Percentiles rank a stretch among this genome's conserved stretches.
These are phyloP conservation scores for Lomentospora prolificans DNA, from an alignment of 2,329 filamentous ascomycete species.

Conservation along the genomic window DNA sequence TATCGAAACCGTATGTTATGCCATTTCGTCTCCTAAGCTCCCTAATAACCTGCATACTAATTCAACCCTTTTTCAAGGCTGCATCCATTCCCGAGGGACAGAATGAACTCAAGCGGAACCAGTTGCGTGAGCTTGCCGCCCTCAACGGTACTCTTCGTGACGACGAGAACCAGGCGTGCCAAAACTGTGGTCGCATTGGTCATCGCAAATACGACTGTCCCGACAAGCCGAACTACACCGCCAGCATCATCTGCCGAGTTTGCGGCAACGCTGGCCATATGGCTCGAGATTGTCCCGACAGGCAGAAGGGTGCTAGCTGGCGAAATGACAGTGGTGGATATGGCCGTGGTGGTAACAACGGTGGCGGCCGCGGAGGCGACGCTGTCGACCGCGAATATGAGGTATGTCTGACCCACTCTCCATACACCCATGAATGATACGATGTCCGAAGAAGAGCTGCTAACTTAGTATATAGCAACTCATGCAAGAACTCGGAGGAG, in stretches of 20 bases:
- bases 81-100: slow-evolving; percentile 97
- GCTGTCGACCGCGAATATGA: slow-evolving; percentile 91
- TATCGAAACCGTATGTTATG: slow-evolving; percentile 78
- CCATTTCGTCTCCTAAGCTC: neutral
- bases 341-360: slow-evolving; percentile 44
- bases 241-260: slow-evolving; percentile 96
- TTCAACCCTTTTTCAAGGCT: slow-evolving; percentile 46
- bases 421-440: neutral
- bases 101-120: slow-evolving; percentile 97
- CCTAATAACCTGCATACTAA: neutral
- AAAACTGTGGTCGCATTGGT: slow-evolving; percentile 98
- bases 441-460: slow-evolving; percentile 15
- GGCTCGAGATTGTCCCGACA: slow-evolving; percentile 93
- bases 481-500: slow-evolving; percentile 91
- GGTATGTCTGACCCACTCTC: slow-evolving; percentile 44
- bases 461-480: slow-evolving; percentile 59
- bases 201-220: slow-evolving; percentile 99
- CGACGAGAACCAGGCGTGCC: slow-evolving; percentile 97
- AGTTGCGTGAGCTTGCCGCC: slow-evolving; percentile 91
- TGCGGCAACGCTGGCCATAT: slow-evolving; percentile 98
- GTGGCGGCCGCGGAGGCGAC: slow-evolving; percentile 62
- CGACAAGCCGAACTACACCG: slow-evolving; percentile 96
- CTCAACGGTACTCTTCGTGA: slow-evolving; percentile 98
- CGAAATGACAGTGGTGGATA: slow-evolving; percentile 62
- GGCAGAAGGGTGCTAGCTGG: slow-evolving; percentile 84